These are phyloP conservation scores for Thelonectria rubi DNA, from an alignment of 2,329 filamentous ascomycete species.

Conservation along the genomic window DNA sequence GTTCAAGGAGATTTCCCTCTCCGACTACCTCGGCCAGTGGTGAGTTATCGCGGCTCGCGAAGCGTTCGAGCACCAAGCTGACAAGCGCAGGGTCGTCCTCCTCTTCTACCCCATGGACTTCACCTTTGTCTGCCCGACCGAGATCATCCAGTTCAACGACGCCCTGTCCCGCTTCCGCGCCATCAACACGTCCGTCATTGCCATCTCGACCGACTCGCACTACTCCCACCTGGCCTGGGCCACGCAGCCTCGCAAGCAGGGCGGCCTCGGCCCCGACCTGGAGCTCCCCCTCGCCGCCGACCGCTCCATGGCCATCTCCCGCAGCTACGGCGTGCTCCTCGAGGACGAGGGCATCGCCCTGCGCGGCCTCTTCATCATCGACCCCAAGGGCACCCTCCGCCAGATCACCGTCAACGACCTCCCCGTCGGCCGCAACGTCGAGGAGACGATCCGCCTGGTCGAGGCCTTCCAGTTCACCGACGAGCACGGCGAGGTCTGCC, in stretches of 20 bases:
- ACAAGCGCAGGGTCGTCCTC: constrained; percentile 63
- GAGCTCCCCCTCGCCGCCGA: constrained; percentile 70
- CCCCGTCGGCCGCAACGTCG: constrained; percentile 70
- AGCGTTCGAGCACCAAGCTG: background rate
- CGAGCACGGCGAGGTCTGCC: constrained; percentile 80
- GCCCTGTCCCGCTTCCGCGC: constrained; percentile 66
- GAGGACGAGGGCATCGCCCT: constrained; percentile 71
- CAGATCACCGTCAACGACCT: constrained; percentile 74
- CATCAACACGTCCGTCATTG: constrained; percentile 68
- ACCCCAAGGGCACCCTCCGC: constrained; percentile 67
- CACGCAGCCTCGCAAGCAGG: constrained; percentile 65
- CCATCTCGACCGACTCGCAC: constrained; percentile 69
- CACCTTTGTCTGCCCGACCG: constrained; percentile 73
- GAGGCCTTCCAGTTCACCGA: constrained; percentile 85
- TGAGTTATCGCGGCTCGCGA: constrained; percentile 34
- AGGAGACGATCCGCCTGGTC: constrained; percentile 71
- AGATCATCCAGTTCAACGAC: constrained; percentile 72
- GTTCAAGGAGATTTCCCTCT: constrained; percentile 57
- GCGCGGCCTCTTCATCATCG: constrained; percentile 72
- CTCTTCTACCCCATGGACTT: constrained; percentile 75
- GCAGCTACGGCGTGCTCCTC: constrained; percentile 70
- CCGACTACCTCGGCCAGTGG: constrained; percentile 59
- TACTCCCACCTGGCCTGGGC: constrained; percentile 67
- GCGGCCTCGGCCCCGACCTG: constrained; percentile 67
- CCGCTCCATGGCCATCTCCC: constrained; percentile 67